phyloP scores from a whole-genome alignment of 306 rosid genomes.

The Fragaria iinumae region DNA sequence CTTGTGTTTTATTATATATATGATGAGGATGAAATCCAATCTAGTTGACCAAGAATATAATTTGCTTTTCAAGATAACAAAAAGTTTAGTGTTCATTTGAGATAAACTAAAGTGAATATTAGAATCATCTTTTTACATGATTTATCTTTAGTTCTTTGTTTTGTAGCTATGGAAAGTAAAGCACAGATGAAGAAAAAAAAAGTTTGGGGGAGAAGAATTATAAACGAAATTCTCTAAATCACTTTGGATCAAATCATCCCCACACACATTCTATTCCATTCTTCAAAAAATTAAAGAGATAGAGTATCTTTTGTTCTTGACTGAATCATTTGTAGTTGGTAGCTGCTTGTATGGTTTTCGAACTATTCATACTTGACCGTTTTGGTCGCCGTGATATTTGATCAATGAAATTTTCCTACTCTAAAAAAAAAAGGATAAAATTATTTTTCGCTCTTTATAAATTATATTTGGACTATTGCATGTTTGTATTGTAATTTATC shows the following conservation, averaged over 20 bases:
- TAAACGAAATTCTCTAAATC: background rate
- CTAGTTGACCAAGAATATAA: constrained; percentile 41
- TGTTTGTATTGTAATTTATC: no score
- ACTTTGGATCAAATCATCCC: background rate
- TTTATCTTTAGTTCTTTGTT: background rate
- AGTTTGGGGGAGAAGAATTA: background rate
- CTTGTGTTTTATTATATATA: constrained; percentile 21
- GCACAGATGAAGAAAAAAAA: background rate
- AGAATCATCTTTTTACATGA: constrained; percentile 1
- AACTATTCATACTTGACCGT: no score
- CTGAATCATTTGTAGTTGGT: no score
- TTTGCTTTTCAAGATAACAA: constrained; percentile 11
- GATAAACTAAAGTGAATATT: background rate
- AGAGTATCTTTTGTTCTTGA: background rate
- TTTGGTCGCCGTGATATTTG: no score
- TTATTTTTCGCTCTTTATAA: no score
- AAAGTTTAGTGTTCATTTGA: constrained; percentile 5
- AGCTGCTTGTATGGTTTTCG: no score
- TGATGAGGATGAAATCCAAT: constrained; percentile 31
- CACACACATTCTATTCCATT: background rate
- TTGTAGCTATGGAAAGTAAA: constrained; percentile 6
- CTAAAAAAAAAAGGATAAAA: no score
- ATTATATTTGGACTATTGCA: no score
- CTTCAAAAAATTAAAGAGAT: background rate
- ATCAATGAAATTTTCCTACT: no score